Conservation (phyloP, 805 yeast genomes). For the Clavispora phyllophila region DNA sequence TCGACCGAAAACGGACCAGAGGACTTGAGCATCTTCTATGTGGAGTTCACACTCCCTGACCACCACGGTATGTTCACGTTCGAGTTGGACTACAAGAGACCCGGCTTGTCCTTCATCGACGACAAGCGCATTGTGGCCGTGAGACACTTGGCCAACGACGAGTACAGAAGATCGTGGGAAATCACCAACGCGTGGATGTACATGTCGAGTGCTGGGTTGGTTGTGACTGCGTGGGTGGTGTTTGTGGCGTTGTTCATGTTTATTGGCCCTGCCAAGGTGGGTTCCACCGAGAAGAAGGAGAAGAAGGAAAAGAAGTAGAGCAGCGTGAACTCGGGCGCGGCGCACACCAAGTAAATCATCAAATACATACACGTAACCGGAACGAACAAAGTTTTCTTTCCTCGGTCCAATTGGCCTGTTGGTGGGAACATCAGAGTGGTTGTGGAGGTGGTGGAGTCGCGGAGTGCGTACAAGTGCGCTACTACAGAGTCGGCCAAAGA, state of each 20-base stretch:
- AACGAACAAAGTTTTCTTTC: too few species aligned
- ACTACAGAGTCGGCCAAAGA: background rate
- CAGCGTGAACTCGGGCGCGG: too few species aligned
- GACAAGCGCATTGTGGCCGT: slow-evolving; percentile 72
- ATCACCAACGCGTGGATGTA: slow-evolving; percentile 94
- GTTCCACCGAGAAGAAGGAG: slow-evolving; percentile 1
- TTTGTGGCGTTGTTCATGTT: slow-evolving; percentile 66
- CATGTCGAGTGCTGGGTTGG: slow-evolving; percentile 62
- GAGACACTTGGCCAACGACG: slow-evolving; percentile 93
- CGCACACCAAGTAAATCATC: too few species aligned
- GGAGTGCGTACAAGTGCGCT: background rate
- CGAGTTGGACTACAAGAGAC: slow-evolving; percentile 68
- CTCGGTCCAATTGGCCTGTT: too few species aligned
- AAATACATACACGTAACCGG: too few species aligned
- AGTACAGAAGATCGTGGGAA: slow-evolving; percentile 88
- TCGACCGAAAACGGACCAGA: slow-evolving; percentile 32
- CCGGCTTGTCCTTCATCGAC: slow-evolving; percentile 64
- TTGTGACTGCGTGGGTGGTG: slow-evolving; percentile 68
- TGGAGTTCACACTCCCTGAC: slow-evolving; percentile 75
- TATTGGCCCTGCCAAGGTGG: slow-evolving; percentile 20
- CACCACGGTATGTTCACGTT: slow-evolving; percentile 97
- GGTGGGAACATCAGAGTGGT: too few species aligned
- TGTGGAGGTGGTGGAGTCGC: background rate
- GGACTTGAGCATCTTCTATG: slow-evolving; percentile 46
- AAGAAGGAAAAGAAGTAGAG: background rate